A percentile compares a stretch with the other conserved stretches of the same genome.
Evolutionary conservation across 345 rosid species (phyloP).

Genomic region (Populus nigra): DNA sequence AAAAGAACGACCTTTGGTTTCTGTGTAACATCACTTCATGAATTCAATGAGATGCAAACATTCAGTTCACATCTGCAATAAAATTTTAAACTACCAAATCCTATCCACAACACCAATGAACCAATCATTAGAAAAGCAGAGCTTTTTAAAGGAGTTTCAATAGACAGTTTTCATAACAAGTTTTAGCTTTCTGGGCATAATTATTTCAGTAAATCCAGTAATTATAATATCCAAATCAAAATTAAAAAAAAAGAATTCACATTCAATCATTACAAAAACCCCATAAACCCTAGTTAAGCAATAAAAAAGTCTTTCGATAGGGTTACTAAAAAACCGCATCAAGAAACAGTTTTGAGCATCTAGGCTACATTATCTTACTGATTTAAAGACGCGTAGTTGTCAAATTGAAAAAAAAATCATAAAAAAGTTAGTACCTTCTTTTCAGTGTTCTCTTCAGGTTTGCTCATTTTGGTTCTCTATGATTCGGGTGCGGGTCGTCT

Average conservation of each 20-base stretch:
- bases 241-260: neutral
- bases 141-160: neutral
- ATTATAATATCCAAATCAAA: neutral
- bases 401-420: conserved; percentile 14
- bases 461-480: conserved; percentile 46
- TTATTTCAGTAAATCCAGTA: neutral
- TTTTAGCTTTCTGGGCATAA: neutral
- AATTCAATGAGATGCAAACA: neutral
- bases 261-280: neutral
- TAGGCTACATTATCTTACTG: neutral
- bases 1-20: neutral
- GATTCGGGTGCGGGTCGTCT: conserved; percentile 36
- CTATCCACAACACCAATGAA: neutral
- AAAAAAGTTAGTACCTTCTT: conserved; percentile 31
- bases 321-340: neutral
- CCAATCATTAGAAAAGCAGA: neutral
- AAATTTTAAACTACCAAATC: neutral
- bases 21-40: neutral
- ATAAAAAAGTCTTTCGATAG: conserved; percentile 3
- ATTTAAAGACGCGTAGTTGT: conserved; percentile 1
- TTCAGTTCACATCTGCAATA: neutral
- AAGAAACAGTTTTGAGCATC: conserved; percentile 2
- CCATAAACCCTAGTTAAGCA: neutral
- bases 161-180: neutral
- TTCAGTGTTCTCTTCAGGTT: conserved; percentile 46